Base-by-base conservation (phyloP, 305 asterid genomes). In the Fraxinus sp. region DNA sequence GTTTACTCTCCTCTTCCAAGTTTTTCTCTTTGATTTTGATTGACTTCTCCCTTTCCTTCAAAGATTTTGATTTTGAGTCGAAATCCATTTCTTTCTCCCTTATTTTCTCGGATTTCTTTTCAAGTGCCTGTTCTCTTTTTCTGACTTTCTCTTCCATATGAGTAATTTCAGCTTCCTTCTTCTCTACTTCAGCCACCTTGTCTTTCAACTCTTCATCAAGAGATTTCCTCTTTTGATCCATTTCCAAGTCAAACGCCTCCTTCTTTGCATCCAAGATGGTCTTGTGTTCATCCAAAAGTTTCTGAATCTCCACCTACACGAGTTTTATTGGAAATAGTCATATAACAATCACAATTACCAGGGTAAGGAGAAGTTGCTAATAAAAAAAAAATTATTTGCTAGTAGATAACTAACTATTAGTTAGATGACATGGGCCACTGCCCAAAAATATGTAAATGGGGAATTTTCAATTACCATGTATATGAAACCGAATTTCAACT, bases 121-220 rank as follows among this genome's bases (percentile, higher is more conserved):
- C 98, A 37, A 92, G 76, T 14, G 98, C 93, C 86, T 90, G 91
- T 83, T 97, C 99, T 72, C 97, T 92, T 91, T 93, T 94, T 81
- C 83, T 88, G 83, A 97, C 84, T 89, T 93, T 97, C 87, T 94
- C 98, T 85, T 94, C 98, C 97, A 87, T 82, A 85, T 97, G 99
- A 75, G 85, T 78, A 75, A 97, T 84, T 91, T 94, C 98, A 68
- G 89, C 88, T 87, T 94, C 98, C 87, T 91, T 97, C 84, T 88
- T 94, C 89, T 92, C 91, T 89, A 92, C 87, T 83, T 97, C 99
- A 82, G 84, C 87, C 59, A 86, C 92, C 90, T 90, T 93, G 84
- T 83, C 83, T 90, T 90, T 89, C 88, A 93, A 83, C 86, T 89
- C 97, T 80, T 92, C 94, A 81, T 91, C 97, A 72, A 87, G 85